phyloP scores from a whole-genome alignment of 805 yeast species.

The Ogataea minuta region DNA sequence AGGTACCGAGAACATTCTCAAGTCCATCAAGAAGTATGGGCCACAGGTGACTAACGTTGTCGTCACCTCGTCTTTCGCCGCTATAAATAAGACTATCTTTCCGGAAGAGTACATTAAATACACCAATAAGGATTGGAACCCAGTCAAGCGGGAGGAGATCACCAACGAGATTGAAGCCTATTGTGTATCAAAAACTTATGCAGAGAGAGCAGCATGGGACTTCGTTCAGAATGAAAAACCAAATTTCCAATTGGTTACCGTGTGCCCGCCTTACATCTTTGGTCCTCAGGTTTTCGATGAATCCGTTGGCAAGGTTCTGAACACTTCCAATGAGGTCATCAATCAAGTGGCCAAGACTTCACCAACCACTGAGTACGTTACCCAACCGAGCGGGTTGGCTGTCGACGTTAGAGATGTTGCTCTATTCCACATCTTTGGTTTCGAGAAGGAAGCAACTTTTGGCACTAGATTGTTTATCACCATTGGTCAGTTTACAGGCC shows the following conservation, averaged over 20 bases:
- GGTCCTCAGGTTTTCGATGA: conserved; percentile 50
- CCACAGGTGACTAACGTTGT: conserved; percentile 47
- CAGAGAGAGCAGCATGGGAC: conserved; percentile 58
- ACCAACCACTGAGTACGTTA: conserved; percentile 20
- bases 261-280: conserved; percentile 44
- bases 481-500: conserved; percentile 26
- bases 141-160: conserved; percentile 30
- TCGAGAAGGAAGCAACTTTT: conserved; percentile 37
- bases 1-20: conserved; percentile 49
- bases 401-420: conserved; percentile 67
- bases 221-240: conserved; percentile 40
- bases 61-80: conserved; percentile 52
- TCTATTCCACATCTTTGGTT: conserved; percentile 50
- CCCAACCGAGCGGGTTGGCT: conserved; percentile 29
- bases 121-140: conserved; percentile 38
- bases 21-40: conserved; percentile 40
- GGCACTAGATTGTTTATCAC: conserved; percentile 34
- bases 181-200: conserved; percentile 47
- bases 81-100: conserved; percentile 32
- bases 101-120: conserved; percentile 1
- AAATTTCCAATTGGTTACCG: conserved; percentile 38
- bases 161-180: conserved; percentile 33
- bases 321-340: conserved; percentile 38
- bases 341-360: conserved; percentile 26
- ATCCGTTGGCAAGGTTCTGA: conserved; percentile 33